These are phyloP conservation scores for Emergomyces africanus DNA, from an alignment of 2,329 filamentous ascomycete species.

Conservation along the genomic window DNA sequence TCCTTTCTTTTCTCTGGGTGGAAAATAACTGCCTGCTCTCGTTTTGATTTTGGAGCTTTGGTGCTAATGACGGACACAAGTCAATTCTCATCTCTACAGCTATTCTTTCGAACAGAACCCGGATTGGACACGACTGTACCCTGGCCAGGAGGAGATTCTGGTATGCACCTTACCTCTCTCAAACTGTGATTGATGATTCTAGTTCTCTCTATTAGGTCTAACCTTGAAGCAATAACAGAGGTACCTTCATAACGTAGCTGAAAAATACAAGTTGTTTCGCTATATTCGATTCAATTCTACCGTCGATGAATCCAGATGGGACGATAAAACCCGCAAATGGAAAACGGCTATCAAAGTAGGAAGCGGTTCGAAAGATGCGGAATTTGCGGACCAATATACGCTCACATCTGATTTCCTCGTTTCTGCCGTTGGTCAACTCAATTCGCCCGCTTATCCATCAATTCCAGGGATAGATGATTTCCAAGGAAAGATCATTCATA, in stretches of 20 bases:
- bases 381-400: conserved; percentile 40
- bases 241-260: conserved; percentile 42
- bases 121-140: conserved; percentile 45
- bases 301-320: conserved; percentile 43
- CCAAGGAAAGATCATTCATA: conserved; percentile 43
- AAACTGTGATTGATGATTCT: not conserved
- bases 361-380: conserved; percentile 41
- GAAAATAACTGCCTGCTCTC: not conserved
- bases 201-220: not conserved
- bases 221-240: conserved; percentile 17
- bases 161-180: conserved; percentile 15
- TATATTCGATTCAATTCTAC: conserved; percentile 46
- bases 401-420: conserved; percentile 45
- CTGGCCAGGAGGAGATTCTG: conserved; percentile 48
- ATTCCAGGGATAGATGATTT: conserved; percentile 38
- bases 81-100: conserved; percentile 44
- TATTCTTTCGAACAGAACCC: conserved; percentile 50
- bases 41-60: not conserved
- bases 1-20: not conserved
- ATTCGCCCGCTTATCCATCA: conserved; percentile 38
- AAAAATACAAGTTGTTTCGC: conserved; percentile 42
- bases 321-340: conserved; percentile 41
- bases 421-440: conserved; percentile 47
- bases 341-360: conserved; percentile 34
- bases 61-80: conserved; percentile 21